Conservation (phyloP, 768 basidiomycete genomes). For the Lanmaoa pseudosensibilis region DNA sequence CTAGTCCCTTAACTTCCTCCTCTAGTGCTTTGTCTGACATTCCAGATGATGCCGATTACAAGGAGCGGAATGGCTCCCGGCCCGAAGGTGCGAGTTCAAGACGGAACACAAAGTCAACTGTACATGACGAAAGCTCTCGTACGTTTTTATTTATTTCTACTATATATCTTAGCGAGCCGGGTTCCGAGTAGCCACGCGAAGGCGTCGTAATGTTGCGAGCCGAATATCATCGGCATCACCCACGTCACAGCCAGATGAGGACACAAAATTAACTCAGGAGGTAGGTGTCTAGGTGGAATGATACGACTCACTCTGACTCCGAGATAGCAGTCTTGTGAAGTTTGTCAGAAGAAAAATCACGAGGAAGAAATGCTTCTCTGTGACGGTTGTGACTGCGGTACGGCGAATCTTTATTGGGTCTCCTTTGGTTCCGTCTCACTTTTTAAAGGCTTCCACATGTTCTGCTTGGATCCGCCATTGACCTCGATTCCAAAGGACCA, state of each 20-base stretch:
- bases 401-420: constrained; percentile 20
- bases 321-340: constrained; percentile 81
- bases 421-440: constrained; percentile 15
- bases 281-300: constrained; percentile 38
- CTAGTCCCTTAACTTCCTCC: constrained; percentile 72
- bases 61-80: constrained; percentile 49
- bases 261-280: constrained; percentile 50
- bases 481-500: constrained; percentile 84
- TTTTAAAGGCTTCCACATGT: constrained; percentile 86
- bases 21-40: constrained; percentile 81
- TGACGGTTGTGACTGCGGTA: constrained; percentile 83
- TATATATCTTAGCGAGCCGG: constrained; percentile 12
- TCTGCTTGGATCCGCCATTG: constrained; percentile 92
- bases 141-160: constrained; percentile 14
- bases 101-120: constrained; percentile 51
- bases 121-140: constrained; percentile 51
- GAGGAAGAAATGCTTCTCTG: constrained; percentile 92
- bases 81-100: constrained; percentile 43
- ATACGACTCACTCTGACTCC: constrained; percentile 22
- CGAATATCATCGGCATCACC: constrained; percentile 27
- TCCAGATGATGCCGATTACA: constrained; percentile 71
- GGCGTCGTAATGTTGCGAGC: constrained; percentile 17
- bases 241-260: constrained; percentile 33
- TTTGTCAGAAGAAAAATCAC: constrained; percentile 86
- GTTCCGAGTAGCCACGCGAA: constrained; percentile 37